Percentiles rank a stretch among this genome's conserved stretches.
Conservation (phyloP, 1,284 basidiomycete species). For the Lignosus rhinocerotis region DNA sequence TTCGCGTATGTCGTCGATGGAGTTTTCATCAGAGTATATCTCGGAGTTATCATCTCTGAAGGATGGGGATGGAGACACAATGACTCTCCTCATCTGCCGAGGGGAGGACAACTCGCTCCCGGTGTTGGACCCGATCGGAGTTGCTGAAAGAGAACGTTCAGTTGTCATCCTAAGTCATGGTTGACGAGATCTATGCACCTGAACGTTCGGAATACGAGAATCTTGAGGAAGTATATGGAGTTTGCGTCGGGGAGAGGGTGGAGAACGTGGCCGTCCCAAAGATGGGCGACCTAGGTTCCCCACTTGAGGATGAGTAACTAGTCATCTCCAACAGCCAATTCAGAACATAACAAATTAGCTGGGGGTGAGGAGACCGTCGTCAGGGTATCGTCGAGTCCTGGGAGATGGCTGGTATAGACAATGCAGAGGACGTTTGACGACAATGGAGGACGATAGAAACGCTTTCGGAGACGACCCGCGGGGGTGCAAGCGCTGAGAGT, state of each 20-base stretch:
- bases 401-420: not conserved
- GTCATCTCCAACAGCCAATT: conserved; percentile 19
- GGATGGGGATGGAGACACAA: conserved; percentile 40
- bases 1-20: conserved; percentile 49
- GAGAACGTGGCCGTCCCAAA: conserved; percentile 54
- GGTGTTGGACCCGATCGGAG: conserved; percentile 37
- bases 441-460: conserved; percentile 4
- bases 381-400: conserved; percentile 4
- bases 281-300: conserved; percentile 45
- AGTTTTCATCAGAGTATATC: conserved; percentile 46
- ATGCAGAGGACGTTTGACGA: not conserved
- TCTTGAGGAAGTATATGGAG: conserved; percentile 45
- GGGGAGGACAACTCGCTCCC: conserved; percentile 43
- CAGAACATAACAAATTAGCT: conserved; percentile 14
- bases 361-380: not conserved
- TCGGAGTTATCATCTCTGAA: conserved; percentile 34
- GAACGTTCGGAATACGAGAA: conserved; percentile 36
- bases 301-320: conserved; percentile 32
- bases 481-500: conserved; percentile 3
- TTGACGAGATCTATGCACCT: conserved; percentile 1
- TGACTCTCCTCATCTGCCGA: conserved; percentile 41
- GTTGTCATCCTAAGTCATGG: not conserved
- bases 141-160: conserved; percentile 23
- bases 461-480: conserved; percentile 5
- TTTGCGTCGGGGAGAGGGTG: conserved; percentile 43